Percentiles rank a stretch among this genome's conserved stretches.
These are phyloP conservation scores for Boechera stricta DNA, from an alignment of 345 rosid genomes.

Conservation along the genomic window DNA sequence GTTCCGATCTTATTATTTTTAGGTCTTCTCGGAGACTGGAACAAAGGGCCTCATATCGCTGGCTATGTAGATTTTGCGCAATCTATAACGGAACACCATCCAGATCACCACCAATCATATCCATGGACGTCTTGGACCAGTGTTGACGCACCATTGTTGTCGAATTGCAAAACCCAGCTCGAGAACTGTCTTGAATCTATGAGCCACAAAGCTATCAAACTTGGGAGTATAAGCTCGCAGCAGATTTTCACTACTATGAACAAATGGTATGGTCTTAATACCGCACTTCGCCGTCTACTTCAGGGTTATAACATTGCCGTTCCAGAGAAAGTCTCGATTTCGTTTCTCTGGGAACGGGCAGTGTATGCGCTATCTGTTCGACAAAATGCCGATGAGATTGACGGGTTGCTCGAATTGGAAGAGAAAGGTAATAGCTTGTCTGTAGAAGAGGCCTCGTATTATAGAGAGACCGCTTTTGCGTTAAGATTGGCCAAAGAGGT, in stretches of 20 bases:
- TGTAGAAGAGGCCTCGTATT: conserved; percentile 78
- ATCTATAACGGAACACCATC: conserved; percentile 78
- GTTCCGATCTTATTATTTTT: conserved; percentile 29
- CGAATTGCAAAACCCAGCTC: conserved; percentile 72
- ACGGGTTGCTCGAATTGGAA: conserved; percentile 59
- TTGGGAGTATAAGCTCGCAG: conserved; percentile 73
- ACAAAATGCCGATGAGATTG: conserved; percentile 76
- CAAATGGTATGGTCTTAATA: conserved; percentile 81
- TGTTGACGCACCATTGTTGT: conserved; percentile 64
- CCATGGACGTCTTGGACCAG: conserved; percentile 94
- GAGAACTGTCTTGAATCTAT: conserved; percentile 90
- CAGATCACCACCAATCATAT: conserved; percentile 62
- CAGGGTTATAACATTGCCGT: conserved; percentile 43
- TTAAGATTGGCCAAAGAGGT: conserved; percentile 89
- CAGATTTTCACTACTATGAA: conserved; percentile 78
- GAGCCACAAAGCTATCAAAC: conserved; percentile 69
- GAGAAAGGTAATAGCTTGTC: conserved; percentile 63
- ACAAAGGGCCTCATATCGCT: conserved; percentile 80
- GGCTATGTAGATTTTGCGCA: conserved; percentile 93
- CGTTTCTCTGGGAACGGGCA: conserved; percentile 80
- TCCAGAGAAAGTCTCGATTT: conserved; percentile 57
- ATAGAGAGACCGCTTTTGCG: conserved; percentile 72
- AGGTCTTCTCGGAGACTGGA: conserved; percentile 59
- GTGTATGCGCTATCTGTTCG: conserved; percentile 70
- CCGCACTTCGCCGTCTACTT: conserved; percentile 63